Base-by-base conservation (phyloP, 345 rosid genomes). In the Populus davidiana region DNA sequence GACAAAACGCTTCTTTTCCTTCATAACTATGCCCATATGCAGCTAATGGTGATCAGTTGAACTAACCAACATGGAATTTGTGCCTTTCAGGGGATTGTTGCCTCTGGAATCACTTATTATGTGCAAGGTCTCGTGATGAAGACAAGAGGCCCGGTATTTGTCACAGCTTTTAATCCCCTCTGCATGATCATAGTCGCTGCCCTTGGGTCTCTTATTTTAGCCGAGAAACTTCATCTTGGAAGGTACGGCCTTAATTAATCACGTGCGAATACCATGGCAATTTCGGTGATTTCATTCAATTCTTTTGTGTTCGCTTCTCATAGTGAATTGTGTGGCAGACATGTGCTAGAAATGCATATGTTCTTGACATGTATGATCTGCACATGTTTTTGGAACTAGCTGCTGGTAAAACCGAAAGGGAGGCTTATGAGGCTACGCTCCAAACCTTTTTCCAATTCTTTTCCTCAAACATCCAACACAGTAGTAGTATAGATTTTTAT, bases 121-220 rank as follows among this genome's bases (percentile, higher is more conserved):
- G 91, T 91, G 59, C 94, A 92, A 92, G 94, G 97, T 0, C 75
- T 86, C 23, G 97, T 92, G 74, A 85, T 91, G 93, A 89, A 83
- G 77, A 84, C 88, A 7, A 90, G 91, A 85, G 94, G 94, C 2
- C 94, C 91, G 0, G 96, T 90, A 7, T 94, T 91, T 31, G 93
- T 90, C 13, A 92, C 97, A 13, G 92, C 90, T 8, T 92, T 94
- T 77, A 92, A 91, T 80, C 96, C 96, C 70, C 85, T 92, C 0
- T 89, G 96, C 85, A 92, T 89, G 98, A 82, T 92, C 81, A 81
- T 89, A 21, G 94, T 88, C 17, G 85, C 93, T 38, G 66, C 77
- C 49, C 86, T 94, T 69, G 89, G 84, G 43, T 88, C 91, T 44
- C 20, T 86, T 38, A 83, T 91, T 77, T 83, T 94, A 2, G 85